Percentiles rank a stretch among this genome's conserved stretches.
Conservation (phyloP, 1,284 basidiomycete genomes). For the Gymnopus androsaceus region DNA sequence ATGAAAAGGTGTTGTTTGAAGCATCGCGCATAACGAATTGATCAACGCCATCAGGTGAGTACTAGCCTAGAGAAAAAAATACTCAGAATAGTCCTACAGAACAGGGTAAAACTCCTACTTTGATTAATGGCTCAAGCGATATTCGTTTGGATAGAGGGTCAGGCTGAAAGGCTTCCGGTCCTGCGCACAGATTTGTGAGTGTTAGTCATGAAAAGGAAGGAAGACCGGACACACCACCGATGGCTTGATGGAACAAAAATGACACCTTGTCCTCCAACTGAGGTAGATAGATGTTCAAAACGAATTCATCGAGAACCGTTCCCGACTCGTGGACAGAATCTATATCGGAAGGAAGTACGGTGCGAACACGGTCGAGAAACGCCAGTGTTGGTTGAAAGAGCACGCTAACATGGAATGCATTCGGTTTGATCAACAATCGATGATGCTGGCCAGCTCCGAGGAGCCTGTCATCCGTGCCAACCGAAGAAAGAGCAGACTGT, state of each 20-base stretch:
- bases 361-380: constrained; percentile 77
- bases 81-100: not conserved
- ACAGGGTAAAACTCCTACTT: constrained; percentile 51
- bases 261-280: constrained; percentile 96
- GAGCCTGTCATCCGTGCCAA: constrained; percentile 71
- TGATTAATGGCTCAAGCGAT: constrained; percentile 74
- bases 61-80: constrained; percentile 54
- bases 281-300: constrained; percentile 90
- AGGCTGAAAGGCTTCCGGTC: constrained; percentile 82
- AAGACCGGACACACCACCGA: constrained; percentile 58
- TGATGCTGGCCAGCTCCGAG: constrained; percentile 78
- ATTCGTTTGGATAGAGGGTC: constrained; percentile 66
- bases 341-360: constrained; percentile 72
- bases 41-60: constrained; percentile 88
- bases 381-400: constrained; percentile 92
- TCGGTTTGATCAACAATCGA: constrained; percentile 83
- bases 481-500: constrained; percentile 60
- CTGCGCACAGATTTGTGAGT: constrained; percentile 37
- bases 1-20: constrained; percentile 94
- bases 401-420: constrained; percentile 93
- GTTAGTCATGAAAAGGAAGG: constrained; percentile 2
- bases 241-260: constrained; percentile 82
- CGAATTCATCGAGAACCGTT: constrained; percentile 89
- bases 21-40: constrained; percentile 92
- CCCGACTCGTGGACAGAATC: constrained; percentile 76